These are phyloP conservation scores for Raffaelea arxii DNA, from an alignment of 2,329 filamentous ascomycete species.

Conservation along the genomic window DNA sequence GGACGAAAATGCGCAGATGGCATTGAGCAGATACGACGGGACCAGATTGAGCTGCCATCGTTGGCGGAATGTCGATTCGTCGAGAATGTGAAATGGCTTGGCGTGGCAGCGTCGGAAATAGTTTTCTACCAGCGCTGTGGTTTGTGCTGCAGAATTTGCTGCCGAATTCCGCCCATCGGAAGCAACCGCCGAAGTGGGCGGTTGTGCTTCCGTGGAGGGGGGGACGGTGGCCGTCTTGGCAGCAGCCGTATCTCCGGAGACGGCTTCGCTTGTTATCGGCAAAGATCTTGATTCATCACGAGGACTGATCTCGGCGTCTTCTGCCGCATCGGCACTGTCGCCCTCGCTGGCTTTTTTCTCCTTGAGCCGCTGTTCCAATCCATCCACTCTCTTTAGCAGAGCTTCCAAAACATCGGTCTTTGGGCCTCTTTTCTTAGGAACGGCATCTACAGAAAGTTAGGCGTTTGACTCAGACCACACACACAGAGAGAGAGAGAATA, in stretches of 20 bases:
- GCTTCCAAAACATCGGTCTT: conserved; percentile 87
- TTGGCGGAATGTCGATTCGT: conserved; percentile 66
- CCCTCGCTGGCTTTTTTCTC: conserved; percentile 46
- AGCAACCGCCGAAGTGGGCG: conserved; percentile 32
- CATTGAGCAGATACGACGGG: conserved; percentile 41
- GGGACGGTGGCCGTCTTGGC: too few species aligned
- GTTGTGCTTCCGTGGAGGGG: too few species aligned
- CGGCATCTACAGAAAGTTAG: conserved; percentile 55
- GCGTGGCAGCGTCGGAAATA: conserved; percentile 74
- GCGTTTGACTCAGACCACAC: conserved; percentile 1
- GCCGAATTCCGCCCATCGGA: too few species aligned
- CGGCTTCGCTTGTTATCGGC: conserved; percentile 11
- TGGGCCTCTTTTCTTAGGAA: conserved; percentile 81
- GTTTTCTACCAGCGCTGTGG: conserved; percentile 60
- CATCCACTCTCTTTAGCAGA: conserved; percentile 74
- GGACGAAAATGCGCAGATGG: conserved; percentile 52
- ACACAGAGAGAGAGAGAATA: conserved; percentile 30
- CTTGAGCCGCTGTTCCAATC: conserved; percentile 70
- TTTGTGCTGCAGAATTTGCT: conserved; percentile 14
- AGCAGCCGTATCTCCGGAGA: too few species aligned
- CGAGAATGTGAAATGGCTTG: conserved; percentile 73
- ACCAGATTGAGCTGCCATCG: conserved; percentile 60
- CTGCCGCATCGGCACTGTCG: conserved; percentile 12
- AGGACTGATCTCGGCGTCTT: conserved; percentile 13
- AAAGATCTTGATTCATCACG: too few species aligned